Base-by-base conservation (phyloP, 75 land plant species). In the Pseudotsuga menziesii region DNA sequence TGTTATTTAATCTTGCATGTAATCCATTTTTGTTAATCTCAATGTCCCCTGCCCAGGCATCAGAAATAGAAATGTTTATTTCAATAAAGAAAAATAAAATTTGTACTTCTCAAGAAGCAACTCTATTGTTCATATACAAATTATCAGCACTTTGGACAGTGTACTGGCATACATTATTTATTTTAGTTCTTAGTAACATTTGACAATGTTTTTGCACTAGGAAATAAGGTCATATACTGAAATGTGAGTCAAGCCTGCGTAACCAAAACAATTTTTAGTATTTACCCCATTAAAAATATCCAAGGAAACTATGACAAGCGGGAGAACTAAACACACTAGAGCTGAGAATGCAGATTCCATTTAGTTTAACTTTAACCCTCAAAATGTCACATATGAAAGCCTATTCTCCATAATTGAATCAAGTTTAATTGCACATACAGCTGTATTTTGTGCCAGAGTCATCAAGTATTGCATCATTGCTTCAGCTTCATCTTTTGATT, bases 401-500 rank as follows among this genome's bases (percentile, higher is more conserved):
- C 64, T 3, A 58, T 60, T 60, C 17, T 64, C 35, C 17, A 5
- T 16, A 64, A 64, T 64, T 64, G 20, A 17, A 64, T 64, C 25
- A 64, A 32, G 35, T 64, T 64, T 29, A 39, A 64, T 3, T 36
- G 19, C 35, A 84, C 94, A 84, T 79, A 96, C 99, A 66, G 93
- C 97, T 69, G 99, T 96, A 66, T 94, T 76, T 41, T 96, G 94
- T 56, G 90, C 99, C 58, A 90, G 67, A 25, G 62, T 77, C 89
- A 88, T 90, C 78, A 96, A 78, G 13, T 92, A 86, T 55, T 90
- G 83, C 92, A 94, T 89, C 25, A 85, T 74, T 58, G 78, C 75
- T 60, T 90, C 89, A 41, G 94, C 97, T 39, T 88, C 91, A 77
- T 82, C 91, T 78, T 82, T 89, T 52, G 83, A 62, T 60, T 86